These are phyloP conservation scores for Dactylellina parvicollis DNA, from an alignment of 2,329 filamentous ascomycete species.

Conservation along the genomic window DNA sequence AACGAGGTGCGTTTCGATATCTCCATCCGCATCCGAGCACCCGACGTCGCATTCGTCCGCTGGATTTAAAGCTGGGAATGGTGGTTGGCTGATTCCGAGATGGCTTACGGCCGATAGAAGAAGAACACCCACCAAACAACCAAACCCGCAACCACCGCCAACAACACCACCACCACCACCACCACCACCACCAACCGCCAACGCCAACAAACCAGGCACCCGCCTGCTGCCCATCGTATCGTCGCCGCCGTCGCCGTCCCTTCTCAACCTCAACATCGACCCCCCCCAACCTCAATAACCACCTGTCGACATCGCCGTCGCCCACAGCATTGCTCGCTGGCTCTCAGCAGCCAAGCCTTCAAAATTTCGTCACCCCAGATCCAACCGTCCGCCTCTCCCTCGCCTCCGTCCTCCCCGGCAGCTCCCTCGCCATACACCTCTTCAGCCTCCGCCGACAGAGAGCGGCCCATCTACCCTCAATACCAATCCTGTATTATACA, in stretches of 20 bases:
- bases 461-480: slow-evolving; percentile 48
- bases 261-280: slow-evolving; percentile 11
- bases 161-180: neutral
- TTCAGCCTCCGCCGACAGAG: slow-evolving; percentile 38
- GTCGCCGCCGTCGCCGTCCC: neutral
- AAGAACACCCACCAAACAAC: neutral
- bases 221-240: neutral
- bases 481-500: slow-evolving; percentile 53
- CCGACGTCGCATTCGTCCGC: neutral
- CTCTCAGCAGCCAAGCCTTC: slow-evolving; percentile 43
- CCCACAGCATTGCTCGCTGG: slow-evolving; percentile 24
- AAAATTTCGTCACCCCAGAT: slow-evolving; percentile 53
- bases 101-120: slow-evolving; percentile 11
- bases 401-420: slow-evolving; percentile 29
- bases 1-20: neutral
- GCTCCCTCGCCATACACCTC: slow-evolving; percentile 20
- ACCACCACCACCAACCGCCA: slow-evolving; percentile 24
- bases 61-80: too few species aligned
- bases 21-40: neutral
- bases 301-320: neutral
- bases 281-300: neutral
- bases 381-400: slow-evolving; percentile 20
- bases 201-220: neutral
- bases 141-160: neutral
- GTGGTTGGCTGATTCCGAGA: neutral